Percentiles rank a stretch among this genome's conserved stretches.
Conservation (phyloP, 495 filamentous ascomycete genomes). For the Apodospora peruviana region DNA sequence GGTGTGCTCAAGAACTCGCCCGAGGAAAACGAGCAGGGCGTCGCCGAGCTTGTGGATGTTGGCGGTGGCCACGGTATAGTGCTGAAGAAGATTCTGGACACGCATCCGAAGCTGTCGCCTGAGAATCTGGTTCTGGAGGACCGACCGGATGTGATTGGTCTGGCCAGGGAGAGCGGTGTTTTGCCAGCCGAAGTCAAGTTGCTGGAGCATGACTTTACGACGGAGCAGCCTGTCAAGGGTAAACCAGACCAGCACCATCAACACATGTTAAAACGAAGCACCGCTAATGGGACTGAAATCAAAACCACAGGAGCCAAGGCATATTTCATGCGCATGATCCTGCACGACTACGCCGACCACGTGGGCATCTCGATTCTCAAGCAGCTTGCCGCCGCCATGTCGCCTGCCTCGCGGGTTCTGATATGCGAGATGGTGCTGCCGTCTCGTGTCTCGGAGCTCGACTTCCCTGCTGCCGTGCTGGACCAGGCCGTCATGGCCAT, state of each 20-base stretch:
- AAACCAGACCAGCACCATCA: background rate
- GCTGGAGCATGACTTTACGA: slow-evolving; percentile 14
- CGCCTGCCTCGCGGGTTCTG: slow-evolving; percentile 16
- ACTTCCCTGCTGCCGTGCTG: slow-evolving; percentile 18
- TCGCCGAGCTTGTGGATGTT: slow-evolving; percentile 16
- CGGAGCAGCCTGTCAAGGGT: slow-evolving; percentile 15
- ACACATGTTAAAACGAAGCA: background rate
- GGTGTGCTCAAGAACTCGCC: slow-evolving; percentile 2
- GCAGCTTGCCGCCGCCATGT: slow-evolving; percentile 15
- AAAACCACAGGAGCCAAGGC: slow-evolving; percentile 13
- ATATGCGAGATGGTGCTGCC: slow-evolving; percentile 28
- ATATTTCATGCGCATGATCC: slow-evolving; percentile 21
- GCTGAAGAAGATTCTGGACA: slow-evolving; percentile 15
- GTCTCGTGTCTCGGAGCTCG: slow-evolving; percentile 11
- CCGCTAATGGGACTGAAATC: background rate
- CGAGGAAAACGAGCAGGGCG: slow-evolving; percentile 7
- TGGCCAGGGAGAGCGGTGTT: slow-evolving; percentile 7
- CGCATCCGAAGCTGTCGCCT: slow-evolving; percentile 6
- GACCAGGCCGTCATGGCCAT: slow-evolving; percentile 27
- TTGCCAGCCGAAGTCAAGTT: slow-evolving; percentile 8
- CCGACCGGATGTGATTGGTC: slow-evolving; percentile 6
- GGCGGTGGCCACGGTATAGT: slow-evolving; percentile 15
- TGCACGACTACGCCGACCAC: slow-evolving; percentile 18
- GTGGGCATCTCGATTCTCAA: slow-evolving; percentile 14
- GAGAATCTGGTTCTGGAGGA: slow-evolving; percentile 14